Conservation (phyloP, 2,329 filamentous ascomycete species). For the Sclerotinia borealis region DNA sequence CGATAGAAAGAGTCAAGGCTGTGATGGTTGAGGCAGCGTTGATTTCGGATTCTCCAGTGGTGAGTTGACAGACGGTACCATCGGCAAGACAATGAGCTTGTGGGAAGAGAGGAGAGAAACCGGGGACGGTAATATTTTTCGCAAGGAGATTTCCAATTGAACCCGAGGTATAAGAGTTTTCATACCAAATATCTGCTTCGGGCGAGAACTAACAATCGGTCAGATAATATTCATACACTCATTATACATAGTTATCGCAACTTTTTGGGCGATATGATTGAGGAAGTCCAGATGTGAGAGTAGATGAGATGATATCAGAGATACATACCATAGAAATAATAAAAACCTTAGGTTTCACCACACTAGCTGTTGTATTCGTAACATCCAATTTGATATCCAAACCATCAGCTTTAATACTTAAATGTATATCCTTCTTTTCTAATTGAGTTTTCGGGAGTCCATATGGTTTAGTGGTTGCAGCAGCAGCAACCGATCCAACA, state of each 20-base stretch:
- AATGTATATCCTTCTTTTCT: constrained; percentile 7
- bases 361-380: not conserved
- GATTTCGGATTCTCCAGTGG: constrained; percentile 65
- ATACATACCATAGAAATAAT: constrained; percentile 54
- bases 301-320: not conserved
- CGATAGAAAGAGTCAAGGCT: constrained; percentile 53
- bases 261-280: not conserved
- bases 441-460: not conserved
- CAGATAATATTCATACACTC: not conserved
- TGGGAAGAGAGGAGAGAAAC: constrained; percentile 60
- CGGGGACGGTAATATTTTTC: constrained; percentile 52
- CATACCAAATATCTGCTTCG: constrained; percentile 57
- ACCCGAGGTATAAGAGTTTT: constrained; percentile 40
- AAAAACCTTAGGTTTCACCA: constrained; percentile 48
- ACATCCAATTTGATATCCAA: constrained; percentile 3
- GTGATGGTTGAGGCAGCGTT: constrained; percentile 64
- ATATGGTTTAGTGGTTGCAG: constrained; percentile 7
- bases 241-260: not conserved
- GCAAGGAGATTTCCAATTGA: constrained; percentile 50
- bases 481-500: not conserved
- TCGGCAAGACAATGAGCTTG: constrained; percentile 57
- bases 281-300: not conserved
- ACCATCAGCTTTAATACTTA: constrained; percentile 1
- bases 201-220: constrained; percentile 46
- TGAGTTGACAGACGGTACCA: constrained; percentile 60